A percentile compares a stretch with the other conserved stretches of the same genome.
Evolutionary conservation across 768 basidiomycete species (phyloP).

Genomic region (Tylopilus rubrobrunneus): DNA sequence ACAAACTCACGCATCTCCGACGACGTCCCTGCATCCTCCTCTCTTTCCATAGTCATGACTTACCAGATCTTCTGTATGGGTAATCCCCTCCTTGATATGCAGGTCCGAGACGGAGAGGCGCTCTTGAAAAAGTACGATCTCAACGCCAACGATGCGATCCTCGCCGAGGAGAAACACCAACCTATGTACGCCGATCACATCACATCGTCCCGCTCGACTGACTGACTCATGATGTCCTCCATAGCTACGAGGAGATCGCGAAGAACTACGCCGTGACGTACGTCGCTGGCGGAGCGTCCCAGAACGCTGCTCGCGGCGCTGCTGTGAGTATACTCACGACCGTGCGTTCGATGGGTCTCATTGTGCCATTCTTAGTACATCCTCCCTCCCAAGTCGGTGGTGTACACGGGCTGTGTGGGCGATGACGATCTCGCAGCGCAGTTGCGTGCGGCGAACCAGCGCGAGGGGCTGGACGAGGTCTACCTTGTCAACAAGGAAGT

Average conservation of each 20-base stretch:
- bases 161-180: conserved; percentile 85
- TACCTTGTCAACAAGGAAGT: conserved; percentile 86
- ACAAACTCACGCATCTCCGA: conserved; percentile 7
- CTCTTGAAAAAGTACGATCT: conserved; percentile 87
- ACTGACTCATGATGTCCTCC: background rate
- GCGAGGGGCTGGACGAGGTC: conserved; percentile 83
- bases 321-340: conserved; percentile 56
- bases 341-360: background rate
- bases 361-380: conserved; percentile 59
- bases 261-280: conserved; percentile 75
- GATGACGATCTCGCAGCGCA: conserved; percentile 89
- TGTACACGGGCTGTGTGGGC: conserved; percentile 93
- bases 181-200: conserved; percentile 53
- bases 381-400: conserved; percentile 82
- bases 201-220: background rate
- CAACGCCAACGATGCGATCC: conserved; percentile 93
- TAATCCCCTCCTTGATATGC: conserved; percentile 96
- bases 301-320: conserved; percentile 95
- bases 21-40: conserved; percentile 9
- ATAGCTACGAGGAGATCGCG: conserved; percentile 86
- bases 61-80: conserved; percentile 86
- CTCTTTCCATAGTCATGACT: conserved; percentile 37
- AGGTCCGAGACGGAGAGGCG: conserved; percentile 80
- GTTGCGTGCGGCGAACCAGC: conserved; percentile 83
- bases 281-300: conserved; percentile 95